Base-by-base conservation (phyloP, 2,329 filamentous ascomycete genomes). In the Pseudogymnoascus verrucosus region DNA sequence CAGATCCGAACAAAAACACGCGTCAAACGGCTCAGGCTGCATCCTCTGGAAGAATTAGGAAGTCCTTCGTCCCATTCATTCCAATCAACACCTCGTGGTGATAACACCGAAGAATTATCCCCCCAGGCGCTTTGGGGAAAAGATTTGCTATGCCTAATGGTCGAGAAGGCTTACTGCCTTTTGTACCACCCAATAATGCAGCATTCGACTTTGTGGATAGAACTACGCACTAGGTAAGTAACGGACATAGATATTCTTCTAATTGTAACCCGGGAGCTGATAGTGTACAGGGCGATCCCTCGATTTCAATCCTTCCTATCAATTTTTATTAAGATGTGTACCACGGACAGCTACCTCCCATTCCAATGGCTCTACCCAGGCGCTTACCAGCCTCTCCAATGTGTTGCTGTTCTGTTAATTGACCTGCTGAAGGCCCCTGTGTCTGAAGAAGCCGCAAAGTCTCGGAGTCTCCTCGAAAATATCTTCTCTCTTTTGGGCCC, bases 291-390 rank as follows among this genome's bases (percentile, higher is more conserved):
- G 61, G 68, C 67, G n/a, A 62, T 70, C 57, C 66, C 66, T 60
- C 67, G 68, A 60, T 69, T 65, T 19, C 67, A 70, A 62, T 65
- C 68, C 12, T 69, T 68, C 61, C 44, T 70, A n/a, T 65, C 67
- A 61, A 62, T 68, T 16, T 70, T 70, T 60, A 65, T 69, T 12
- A 65, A 65, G 12, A 65, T 69, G 21, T 70, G 68, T 60, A 67
- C 67, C 40, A 68, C 66, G 28, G 62, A 62, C 11, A 61, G 61
- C 39, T 70, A 65, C 8, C 62, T 66, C 7, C 65, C 68, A 2
- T 70, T 67, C 47, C 66, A 70, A 23, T 70, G 68, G 68, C 68
- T 70, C 66, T 70, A 70, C 23, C 68, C 68, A 12, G 68, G 68
- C 2, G 68, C 68, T 7, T 70, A 70, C 37, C 68, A 70, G 37